Evolutionary conservation across 495 filamentous ascomycete species (phyloP).

Genomic region (Penicillium atrosanguineum): DNA sequence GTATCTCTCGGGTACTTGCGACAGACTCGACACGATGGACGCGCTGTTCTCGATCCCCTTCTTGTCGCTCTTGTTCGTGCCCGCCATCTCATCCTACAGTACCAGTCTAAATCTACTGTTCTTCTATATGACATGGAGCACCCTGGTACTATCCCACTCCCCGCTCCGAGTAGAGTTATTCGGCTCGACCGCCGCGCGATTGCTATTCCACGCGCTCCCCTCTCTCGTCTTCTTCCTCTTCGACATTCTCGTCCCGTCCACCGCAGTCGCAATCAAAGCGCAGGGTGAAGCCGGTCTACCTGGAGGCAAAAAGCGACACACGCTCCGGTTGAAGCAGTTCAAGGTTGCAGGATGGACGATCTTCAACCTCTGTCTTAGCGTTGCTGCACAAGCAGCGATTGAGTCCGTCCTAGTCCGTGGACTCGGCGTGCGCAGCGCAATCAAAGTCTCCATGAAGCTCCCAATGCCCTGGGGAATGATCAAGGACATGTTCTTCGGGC

Average conservation of each 20-base stretch:
- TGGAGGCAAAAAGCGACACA: conserved; percentile 47
- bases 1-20: neutral
- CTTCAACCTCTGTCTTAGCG: conserved; percentile 62
- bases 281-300: conserved; percentile 65
- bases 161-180: conserved; percentile 74
- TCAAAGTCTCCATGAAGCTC: conserved; percentile 56
- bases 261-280: conserved; percentile 66
- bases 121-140: conserved; percentile 89
- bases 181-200: conserved; percentile 63
- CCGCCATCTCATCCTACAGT: conserved; percentile 57
- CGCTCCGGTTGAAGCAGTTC: conserved; percentile 29
- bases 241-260: conserved; percentile 65
- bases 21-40: conserved; percentile 43
- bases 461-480: conserved; percentile 62
- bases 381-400: conserved; percentile 53
- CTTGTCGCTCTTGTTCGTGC: conserved; percentile 60
- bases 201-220: conserved; percentile 70
- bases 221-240: conserved; percentile 72
- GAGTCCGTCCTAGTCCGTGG: conserved; percentile 54
- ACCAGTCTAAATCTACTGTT: conserved; percentile 83
- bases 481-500: conserved; percentile 49
- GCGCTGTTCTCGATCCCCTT: conserved; percentile 69
- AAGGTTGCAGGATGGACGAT: conserved; percentile 54
- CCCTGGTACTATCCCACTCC: conserved; percentile 72
- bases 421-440: conserved; percentile 50